Percentiles rank a stretch among this genome's conserved stretches.
Evolutionary conservation across 2,329 filamentous ascomycete genomes (phyloP).

Genomic region (Calonectria henricotiae): DNA sequence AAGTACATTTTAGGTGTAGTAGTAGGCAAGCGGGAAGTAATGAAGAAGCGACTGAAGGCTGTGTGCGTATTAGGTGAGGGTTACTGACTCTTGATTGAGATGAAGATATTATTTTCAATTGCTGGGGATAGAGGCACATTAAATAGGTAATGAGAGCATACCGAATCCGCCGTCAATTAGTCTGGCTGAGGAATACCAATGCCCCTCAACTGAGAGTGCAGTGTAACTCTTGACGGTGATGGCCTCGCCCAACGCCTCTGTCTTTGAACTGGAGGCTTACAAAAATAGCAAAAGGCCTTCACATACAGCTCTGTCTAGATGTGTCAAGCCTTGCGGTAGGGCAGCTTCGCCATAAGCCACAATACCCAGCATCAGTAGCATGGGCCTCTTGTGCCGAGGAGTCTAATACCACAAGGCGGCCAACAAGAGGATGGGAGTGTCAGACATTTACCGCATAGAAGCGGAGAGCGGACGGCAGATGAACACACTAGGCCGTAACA

Average conservation of each 20-base stretch:
- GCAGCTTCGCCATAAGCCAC: slow-evolving; percentile 32
- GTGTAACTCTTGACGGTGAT: slow-evolving; percentile 11
- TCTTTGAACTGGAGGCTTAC: background rate
- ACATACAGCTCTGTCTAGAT: background rate
- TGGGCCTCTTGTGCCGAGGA: background rate
- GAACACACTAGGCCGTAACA: background rate
- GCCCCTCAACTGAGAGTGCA: background rate
- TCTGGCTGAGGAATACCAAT: background rate
- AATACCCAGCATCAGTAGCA: background rate
- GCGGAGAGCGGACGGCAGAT: slow-evolving; percentile 27
- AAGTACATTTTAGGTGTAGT: slow-evolving; percentile 44
- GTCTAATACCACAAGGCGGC: slow-evolving; percentile 17
- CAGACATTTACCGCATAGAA: background rate
- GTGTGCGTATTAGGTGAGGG: background rate
- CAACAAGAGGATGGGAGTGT: slow-evolving; percentile 16
- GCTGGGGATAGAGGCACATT: background rate
- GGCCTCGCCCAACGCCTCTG: background rate
- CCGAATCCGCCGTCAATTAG: no score
- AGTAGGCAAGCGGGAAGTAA: background rate
- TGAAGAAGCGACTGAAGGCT: background rate
- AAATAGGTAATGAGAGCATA: background rate
- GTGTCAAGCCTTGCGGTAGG: slow-evolving; percentile 28
- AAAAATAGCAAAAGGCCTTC: slow-evolving; percentile 36
- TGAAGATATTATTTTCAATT: background rate
- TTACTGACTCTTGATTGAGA: background rate